phyloP scores from a whole-genome alignment of 257 asterid species.

The Nicotiana knightiana region DNA sequence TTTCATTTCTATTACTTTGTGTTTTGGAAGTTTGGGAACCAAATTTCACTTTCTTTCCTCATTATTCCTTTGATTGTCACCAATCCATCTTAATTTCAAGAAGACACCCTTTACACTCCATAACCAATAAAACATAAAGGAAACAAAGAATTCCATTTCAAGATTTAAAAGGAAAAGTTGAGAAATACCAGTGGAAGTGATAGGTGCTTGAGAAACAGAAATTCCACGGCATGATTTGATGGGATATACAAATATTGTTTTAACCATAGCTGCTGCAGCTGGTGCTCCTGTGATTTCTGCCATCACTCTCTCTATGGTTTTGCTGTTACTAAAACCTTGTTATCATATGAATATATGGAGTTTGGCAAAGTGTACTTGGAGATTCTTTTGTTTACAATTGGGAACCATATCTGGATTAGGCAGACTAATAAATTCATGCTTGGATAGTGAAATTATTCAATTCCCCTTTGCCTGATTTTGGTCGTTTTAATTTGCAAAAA shows the following conservation, averaged over 20 bases:
- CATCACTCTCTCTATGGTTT: slow-evolving; percentile 12
- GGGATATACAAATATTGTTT: slow-evolving; percentile 54
- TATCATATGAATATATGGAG: neutral
- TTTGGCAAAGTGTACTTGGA: no score
- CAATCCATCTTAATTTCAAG: neutral
- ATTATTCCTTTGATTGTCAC: neutral
- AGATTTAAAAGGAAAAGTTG: neutral
- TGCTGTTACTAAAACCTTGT: neutral
- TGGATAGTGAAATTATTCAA: no score
- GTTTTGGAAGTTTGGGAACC: neutral
- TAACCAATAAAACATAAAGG: neutral
- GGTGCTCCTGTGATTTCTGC: neutral
- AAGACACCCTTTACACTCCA: neutral
- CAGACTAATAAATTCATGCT: no score
- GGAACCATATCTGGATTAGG: no score
- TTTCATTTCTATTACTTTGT: neutral
- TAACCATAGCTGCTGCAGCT: slow-evolving; percentile 30
- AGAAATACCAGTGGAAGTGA: slow-evolving; percentile 46
- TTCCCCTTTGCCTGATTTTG: no score
- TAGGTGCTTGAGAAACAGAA: slow-evolving; percentile 52
- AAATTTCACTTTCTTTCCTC: neutral
- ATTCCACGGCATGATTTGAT: slow-evolving; percentile 77
- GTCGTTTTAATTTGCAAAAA: no score
- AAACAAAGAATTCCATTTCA: neutral
- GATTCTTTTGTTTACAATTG: no score